Conservation (phyloP, 2,329 filamentous ascomycete genomes). For the Arthrobotrys sinensis region DNA sequence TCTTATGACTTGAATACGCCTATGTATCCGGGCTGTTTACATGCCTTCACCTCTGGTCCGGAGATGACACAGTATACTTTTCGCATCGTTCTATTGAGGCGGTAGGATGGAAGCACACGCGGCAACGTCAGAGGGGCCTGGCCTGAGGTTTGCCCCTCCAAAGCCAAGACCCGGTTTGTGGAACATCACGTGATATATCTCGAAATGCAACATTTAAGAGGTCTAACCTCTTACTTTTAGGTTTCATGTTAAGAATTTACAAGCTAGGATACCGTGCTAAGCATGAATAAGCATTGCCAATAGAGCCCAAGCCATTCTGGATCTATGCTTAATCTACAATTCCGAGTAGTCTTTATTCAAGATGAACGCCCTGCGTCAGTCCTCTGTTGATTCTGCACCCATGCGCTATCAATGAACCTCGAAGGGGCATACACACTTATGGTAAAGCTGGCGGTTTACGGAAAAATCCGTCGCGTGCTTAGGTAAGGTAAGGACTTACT, state of each 20-base stretch:
- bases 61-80: constrained; percentile 46
- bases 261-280: neutral
- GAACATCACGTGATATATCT: neutral
- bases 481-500: neutral
- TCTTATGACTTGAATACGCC: constrained; percentile 6
- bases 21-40: constrained; percentile 3
- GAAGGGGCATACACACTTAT: neutral
- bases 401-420: constrained; percentile 3
- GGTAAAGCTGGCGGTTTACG: constrained; percentile 6
- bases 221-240: neutral
- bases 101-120: constrained; percentile 1
- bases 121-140: constrained; percentile 30
- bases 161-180: constrained; percentile 10
- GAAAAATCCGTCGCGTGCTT: neutral
- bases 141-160: constrained; percentile 23
- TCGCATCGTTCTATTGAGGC: constrained; percentile 1
- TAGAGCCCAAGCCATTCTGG: neutral
- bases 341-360: neutral
- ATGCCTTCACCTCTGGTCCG: constrained; percentile 2
- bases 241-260: neutral
- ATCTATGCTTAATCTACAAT: neutral
- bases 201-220: constrained; percentile 5
- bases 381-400: neutral
- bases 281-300: constrained; percentile 18
- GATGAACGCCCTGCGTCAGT: no score